These are phyloP conservation scores for Kwoniella shandongensis DNA, from an alignment of 768 basidiomycete species.

Conservation along the genomic window DNA sequence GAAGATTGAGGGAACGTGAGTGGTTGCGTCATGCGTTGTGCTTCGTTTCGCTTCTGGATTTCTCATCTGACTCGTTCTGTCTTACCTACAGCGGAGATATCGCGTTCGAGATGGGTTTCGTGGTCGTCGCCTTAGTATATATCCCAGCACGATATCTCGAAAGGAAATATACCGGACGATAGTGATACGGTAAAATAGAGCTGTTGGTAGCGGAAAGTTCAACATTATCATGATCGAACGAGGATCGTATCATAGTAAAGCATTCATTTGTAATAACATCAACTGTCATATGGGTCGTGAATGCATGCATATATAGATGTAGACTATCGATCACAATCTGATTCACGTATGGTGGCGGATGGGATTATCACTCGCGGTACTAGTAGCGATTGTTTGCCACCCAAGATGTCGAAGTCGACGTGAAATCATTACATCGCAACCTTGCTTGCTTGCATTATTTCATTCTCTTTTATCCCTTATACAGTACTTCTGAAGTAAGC, in stretches of 20 bases:
- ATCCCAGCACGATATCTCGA: slow-evolving; percentile 41
- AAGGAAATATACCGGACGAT: slow-evolving; percentile 38
- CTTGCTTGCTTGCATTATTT: background rate
- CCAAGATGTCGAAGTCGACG: background rate
- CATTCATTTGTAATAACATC: background rate
- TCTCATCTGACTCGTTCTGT: too few relatives aligned
- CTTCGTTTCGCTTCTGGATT: background rate
- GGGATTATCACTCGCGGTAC: too few relatives aligned
- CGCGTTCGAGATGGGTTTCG: slow-evolving; percentile 41
- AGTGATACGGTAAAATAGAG: too few relatives aligned
- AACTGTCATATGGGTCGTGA: slow-evolving; percentile 8
- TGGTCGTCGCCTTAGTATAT: slow-evolving; percentile 36
- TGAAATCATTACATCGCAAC: background rate
- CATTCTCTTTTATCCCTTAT: too few relatives aligned
- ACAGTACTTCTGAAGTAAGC: too few relatives aligned
- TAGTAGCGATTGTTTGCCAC: slow-evolving; percentile 3
- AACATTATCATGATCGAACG: too few relatives aligned
- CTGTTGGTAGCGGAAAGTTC: background rate
- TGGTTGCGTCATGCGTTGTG: slow-evolving; percentile 1
- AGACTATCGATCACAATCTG: too few relatives aligned
- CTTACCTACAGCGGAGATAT: slow-evolving; percentile 37
- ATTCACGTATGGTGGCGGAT: too few relatives aligned
- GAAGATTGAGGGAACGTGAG: slow-evolving; percentile 40
- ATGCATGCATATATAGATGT: too few relatives aligned
- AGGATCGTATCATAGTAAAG: too few relatives aligned